phyloP scores from a whole-genome alignment of 2,329 filamentous ascomycete species.

The Phyllosticta citribraziliensis region DNA sequence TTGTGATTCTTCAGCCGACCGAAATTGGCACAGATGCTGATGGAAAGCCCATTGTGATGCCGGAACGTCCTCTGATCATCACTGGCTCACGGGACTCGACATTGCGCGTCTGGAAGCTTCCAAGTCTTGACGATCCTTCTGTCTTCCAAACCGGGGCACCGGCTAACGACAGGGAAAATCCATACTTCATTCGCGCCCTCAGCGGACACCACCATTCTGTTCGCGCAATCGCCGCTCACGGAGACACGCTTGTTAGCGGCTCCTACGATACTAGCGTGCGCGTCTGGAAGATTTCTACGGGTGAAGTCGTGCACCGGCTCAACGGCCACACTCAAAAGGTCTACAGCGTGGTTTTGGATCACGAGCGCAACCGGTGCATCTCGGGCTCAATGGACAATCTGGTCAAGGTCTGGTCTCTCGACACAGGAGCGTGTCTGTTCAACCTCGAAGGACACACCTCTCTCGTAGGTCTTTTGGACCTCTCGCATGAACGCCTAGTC shows the following conservation, averaged over 20 bases:
- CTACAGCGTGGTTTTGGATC: constrained; percentile 92
- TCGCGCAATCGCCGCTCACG: constrained; percentile 87
- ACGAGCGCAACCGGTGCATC: constrained; percentile 86
- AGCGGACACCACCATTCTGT: constrained; percentile 87
- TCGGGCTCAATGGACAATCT: constrained; percentile 97
- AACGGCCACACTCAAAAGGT: constrained; percentile 87
- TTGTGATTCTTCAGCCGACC: constrained; percentile 87
- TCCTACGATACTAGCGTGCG: constrained; percentile 85
- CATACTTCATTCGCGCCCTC: constrained; percentile 85
- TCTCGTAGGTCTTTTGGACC: constrained; percentile 81
- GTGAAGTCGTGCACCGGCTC: constrained; percentile 74
- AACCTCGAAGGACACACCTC: constrained; percentile 89
- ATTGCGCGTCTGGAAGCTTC: constrained; percentile 87
- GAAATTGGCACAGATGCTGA: constrained; percentile 62
- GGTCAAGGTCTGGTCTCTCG: constrained; percentile 95
- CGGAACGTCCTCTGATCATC: constrained; percentile 89
- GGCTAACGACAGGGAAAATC: constrained; percentile 68
- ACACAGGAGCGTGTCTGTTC: constrained; percentile 73
- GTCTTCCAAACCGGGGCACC: constrained; percentile 74
- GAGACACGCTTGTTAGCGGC: constrained; percentile 91
- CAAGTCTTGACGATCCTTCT: constrained; percentile 63
- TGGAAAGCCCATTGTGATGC: constrained; percentile 75
- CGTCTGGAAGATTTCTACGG: constrained; percentile 97
- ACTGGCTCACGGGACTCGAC: constrained; percentile 94
- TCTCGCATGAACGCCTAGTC: constrained; percentile 81